These are phyloP conservation scores for Pogostemon cablin DNA, from an alignment of 257 asterid species.

Conservation along the genomic window DNA sequence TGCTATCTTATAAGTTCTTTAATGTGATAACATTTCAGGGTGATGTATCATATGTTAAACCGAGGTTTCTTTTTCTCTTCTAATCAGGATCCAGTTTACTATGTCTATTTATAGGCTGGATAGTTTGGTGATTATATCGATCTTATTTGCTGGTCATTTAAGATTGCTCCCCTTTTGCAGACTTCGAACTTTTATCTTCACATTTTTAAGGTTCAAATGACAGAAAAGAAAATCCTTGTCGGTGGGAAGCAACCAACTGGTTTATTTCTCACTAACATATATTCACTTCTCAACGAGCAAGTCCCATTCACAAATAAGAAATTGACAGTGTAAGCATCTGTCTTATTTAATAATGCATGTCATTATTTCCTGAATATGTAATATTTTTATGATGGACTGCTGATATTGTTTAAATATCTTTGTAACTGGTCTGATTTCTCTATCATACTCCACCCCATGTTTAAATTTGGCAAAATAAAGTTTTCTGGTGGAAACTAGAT, in stretches of 20 bases:
- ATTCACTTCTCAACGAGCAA: conserved; percentile 80
- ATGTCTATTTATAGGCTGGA: conserved; percentile 20
- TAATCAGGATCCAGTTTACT: conserved; percentile 9
- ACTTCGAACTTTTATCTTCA: conserved; percentile 88
- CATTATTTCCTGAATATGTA: conserved; percentile 22
- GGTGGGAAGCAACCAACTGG: conserved; percentile 98
- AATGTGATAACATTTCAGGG: not conserved
- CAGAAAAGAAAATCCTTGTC: conserved; percentile 74
- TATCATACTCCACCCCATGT: not conserved
- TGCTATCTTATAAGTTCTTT: not conserved
- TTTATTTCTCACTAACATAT: conserved; percentile 65
- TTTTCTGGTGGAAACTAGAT: not conserved
- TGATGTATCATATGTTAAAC: not conserved
- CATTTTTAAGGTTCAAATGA: conserved; percentile 78
- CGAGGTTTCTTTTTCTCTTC: not conserved
- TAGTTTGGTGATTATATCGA: conserved; percentile 18
- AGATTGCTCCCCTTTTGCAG: conserved; percentile 52
- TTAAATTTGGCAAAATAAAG: conserved; percentile 4
- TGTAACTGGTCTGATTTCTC: not conserved
- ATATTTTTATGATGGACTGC: conserved; percentile 12
- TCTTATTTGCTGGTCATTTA: conserved; percentile 30
- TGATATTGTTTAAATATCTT: conserved; percentile 7
- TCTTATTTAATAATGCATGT: conserved; percentile 8
- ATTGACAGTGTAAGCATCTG: conserved; percentile 70
- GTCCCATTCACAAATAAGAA: conserved; percentile 77